phyloP scores from a whole-genome alignment of 2,329 filamentous ascomycete species.

The Paracamarosporium sp. region DNA sequence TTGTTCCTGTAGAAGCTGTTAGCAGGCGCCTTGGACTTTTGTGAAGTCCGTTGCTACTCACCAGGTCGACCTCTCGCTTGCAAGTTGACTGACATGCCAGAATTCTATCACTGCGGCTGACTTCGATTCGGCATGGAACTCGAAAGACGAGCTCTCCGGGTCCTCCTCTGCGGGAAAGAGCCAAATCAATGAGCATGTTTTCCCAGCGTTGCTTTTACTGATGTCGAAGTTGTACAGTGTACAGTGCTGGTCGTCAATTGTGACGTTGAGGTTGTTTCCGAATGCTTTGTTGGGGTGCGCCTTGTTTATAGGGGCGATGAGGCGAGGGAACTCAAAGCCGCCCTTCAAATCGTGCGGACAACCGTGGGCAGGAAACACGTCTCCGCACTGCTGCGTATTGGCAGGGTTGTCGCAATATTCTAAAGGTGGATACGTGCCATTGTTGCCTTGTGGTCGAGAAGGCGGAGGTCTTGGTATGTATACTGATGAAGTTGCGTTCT shows the following conservation, averaged over 20 bases:
- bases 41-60: background rate
- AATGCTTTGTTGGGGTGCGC: conserved; percentile 58
- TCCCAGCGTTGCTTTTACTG: conserved; percentile 57
- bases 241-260: conserved; percentile 48
- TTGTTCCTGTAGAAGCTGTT: conserved; percentile 44
- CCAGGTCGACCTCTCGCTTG: conserved; percentile 57
- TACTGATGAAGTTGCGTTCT: background rate
- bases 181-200: conserved; percentile 69
- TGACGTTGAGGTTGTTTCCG: conserved; percentile 62
- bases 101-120: conserved; percentile 55
- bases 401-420: background rate
- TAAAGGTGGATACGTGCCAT: background rate
- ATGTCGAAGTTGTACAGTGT: conserved; percentile 74
- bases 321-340: conserved; percentile 57
- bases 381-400: background rate
- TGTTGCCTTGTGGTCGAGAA: background rate
- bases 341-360: conserved; percentile 23
- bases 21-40: background rate
- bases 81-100: conserved; percentile 51
- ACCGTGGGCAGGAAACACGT: background rate
- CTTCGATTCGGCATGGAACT: conserved; percentile 59
- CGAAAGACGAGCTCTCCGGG: conserved; percentile 64
- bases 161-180: conserved; percentile 63
- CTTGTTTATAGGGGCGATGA: conserved; percentile 66
- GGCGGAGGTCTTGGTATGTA: background rate